Conservation (phyloP, 129 eudicot species). For the Flaveria sonorensis region DNA sequence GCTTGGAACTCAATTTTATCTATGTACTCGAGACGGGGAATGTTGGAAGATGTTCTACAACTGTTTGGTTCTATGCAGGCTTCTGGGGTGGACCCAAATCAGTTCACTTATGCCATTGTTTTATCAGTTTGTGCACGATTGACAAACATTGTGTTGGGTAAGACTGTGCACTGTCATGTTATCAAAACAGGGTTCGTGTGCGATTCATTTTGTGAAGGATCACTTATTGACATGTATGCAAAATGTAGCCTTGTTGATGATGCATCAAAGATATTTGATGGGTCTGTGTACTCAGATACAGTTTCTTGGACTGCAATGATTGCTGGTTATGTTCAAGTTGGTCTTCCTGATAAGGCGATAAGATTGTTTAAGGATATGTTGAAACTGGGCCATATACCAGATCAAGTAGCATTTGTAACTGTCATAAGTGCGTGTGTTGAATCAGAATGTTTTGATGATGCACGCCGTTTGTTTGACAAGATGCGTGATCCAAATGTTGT, state of each 20-base stretch:
- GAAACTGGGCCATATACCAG: constrained; percentile 56
- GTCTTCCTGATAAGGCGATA: constrained; percentile 58
- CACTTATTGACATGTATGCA: constrained; percentile 81
- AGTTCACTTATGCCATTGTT: constrained; percentile 74
- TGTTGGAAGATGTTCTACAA: constrained; percentile 46
- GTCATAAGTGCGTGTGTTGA: constrained; percentile 64
- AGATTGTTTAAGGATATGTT: constrained; percentile 63
- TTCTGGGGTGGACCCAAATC: constrained; percentile 64
- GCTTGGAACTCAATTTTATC: constrained; percentile 88
- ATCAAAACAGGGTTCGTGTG: constrained; percentile 58
- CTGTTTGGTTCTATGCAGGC: constrained; percentile 52
- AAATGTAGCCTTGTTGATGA: constrained; percentile 56
- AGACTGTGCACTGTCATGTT: constrained; percentile 56
- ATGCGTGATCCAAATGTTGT: constrained; percentile 67
- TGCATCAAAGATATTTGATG: constrained; percentile 61
- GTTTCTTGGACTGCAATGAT: constrained; percentile 94
- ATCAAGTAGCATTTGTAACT: constrained; percentile 80
- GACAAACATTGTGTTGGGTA: constrained; percentile 55
- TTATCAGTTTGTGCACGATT: constrained; percentile 75
- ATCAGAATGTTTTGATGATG: constrained; percentile 70
- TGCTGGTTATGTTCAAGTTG: constrained; percentile 62
- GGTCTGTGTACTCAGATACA: constrained; percentile 44
- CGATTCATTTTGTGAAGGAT: constrained; percentile 70
- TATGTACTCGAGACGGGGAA: constrained; percentile 65
- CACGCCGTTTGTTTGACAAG: constrained; percentile 46